phyloP scores from a whole-genome alignment of 805 yeast species.

The Saccharomycopsis fodiens region DNA sequence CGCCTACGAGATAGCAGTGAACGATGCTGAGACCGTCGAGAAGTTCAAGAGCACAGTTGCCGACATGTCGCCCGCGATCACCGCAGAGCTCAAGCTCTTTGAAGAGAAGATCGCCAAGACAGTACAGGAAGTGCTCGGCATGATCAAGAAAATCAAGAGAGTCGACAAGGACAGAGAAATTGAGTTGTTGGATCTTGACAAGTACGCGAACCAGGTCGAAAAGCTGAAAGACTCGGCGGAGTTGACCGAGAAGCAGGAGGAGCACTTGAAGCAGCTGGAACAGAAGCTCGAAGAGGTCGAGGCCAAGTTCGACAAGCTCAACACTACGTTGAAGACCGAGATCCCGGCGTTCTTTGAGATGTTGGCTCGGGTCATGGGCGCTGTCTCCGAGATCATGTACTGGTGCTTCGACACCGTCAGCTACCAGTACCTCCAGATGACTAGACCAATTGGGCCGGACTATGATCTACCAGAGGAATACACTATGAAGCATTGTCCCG shows the following conservation, averaged over 20 bases:
- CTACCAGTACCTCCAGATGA: conserved; percentile 16
- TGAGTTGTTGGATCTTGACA: conserved; percentile 18
- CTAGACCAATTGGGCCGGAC: conserved; percentile 16
- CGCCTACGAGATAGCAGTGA: conserved; percentile 1
- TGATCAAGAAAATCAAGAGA: conserved; percentile 17
- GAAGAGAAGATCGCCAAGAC: conserved; percentile 16
- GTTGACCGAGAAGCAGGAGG: conserved; percentile 15
- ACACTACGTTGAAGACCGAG: conserved; percentile 17
- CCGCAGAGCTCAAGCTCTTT: conserved; percentile 12
- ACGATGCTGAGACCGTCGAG: conserved; percentile 8
- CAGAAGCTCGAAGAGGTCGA: conserved; percentile 10
- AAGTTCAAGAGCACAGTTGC: conserved; percentile 9
- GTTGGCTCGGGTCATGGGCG: conserved; percentile 13
- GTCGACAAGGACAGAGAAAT: conserved; percentile 14
- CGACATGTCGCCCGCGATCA: conserved; percentile 20
- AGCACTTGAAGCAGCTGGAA: conserved; percentile 8
- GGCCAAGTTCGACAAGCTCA: conserved; percentile 7
- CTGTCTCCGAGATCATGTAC: conserved; percentile 14
- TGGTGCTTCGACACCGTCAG: conserved; percentile 16
- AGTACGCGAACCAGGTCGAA: conserved; percentile 9
- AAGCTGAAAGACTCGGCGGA: conserved; percentile 10
- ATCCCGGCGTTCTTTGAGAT: conserved; percentile 17
- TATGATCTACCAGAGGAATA: conserved; percentile 5
- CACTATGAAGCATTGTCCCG: not conserved
- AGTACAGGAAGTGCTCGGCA: conserved; percentile 10